phyloP scores from a whole-genome alignment of 2,329 filamentous ascomycete genomes.

The Neocucurbitaria cava region DNA sequence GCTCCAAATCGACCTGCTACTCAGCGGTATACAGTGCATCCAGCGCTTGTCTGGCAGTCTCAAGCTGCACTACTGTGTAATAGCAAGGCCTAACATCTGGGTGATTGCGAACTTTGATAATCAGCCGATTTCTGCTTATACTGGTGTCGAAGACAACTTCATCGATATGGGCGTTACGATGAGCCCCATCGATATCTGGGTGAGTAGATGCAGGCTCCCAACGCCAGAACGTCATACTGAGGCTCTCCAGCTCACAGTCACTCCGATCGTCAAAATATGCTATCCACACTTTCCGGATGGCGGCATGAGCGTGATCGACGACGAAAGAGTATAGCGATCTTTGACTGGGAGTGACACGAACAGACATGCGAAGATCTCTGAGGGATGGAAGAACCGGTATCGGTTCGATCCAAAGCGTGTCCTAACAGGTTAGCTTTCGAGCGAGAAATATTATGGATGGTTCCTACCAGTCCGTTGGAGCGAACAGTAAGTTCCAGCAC shows the following conservation, averaged over 20 bases:
- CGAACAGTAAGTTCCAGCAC: neutral
- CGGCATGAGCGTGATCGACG: constrained; percentile 13
- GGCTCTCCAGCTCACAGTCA: constrained; percentile 3
- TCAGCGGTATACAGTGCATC: neutral
- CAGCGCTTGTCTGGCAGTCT: neutral
- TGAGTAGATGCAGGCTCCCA: constrained; percentile 9
- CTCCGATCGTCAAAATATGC: neutral
- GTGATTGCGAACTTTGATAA: neutral
- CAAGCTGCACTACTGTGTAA: neutral
- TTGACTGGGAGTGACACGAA: neutral
- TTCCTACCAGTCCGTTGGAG: no score
- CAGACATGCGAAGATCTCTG: neutral
- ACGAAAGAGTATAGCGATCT: neutral
- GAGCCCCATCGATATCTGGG: neutral
- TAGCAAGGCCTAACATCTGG: neutral
- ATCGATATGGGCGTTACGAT: neutral
- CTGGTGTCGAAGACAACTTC: constrained; percentile 1
- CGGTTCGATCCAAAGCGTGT: neutral
- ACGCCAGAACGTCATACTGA: constrained; percentile 16
- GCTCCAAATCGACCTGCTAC: no score
- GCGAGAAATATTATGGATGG: no score
- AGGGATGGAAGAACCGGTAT: constrained; percentile 5
- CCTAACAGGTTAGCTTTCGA: neutral
- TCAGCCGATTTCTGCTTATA: neutral
- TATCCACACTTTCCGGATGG: constrained; percentile 9